Conservation (phyloP, 139 green algal species). For the Prasinococcaceae sp. region DNA sequence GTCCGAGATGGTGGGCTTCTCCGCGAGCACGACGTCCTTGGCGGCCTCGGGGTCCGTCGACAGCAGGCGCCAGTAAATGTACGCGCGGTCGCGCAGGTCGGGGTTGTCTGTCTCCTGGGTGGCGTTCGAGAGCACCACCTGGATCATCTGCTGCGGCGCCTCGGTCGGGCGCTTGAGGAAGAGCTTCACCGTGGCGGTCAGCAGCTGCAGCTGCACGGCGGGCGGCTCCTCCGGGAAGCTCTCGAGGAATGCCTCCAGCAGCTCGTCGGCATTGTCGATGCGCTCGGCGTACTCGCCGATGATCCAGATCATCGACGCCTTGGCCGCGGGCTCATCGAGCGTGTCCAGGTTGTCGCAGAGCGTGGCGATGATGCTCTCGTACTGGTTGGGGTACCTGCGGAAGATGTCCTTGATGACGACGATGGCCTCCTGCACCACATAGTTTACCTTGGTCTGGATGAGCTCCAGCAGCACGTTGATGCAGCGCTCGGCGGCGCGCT, state of each 20-base stretch:
- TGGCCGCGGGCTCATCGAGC: constrained; percentile 94
- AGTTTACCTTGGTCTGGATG: constrained; percentile 88
- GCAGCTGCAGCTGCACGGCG: constrained; percentile 90
- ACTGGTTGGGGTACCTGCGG: constrained; percentile 43
- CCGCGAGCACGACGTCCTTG: constrained; percentile 82
- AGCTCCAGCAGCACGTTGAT: constrained; percentile 96
- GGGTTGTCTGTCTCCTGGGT: constrained; percentile 90
- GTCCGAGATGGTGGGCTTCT: constrained; percentile 82
- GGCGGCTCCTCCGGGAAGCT: constrained; percentile 81
- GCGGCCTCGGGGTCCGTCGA: constrained; percentile 86
- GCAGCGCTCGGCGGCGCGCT: constrained; percentile 75
- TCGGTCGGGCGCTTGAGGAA: constrained; percentile 86
- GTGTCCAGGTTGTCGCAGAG: constrained; percentile 90
- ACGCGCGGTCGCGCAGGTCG: constrained; percentile 90
- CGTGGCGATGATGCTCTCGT: constrained; percentile 85
- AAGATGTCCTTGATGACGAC: constrained; percentile 89
- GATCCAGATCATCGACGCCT: constrained; percentile 56
- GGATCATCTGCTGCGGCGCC: constrained; percentile 83
- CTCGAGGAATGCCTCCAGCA: constrained; percentile 92
- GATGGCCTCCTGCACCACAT: constrained; percentile 94
- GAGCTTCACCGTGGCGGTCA: constrained; percentile 95
- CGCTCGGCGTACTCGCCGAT: constrained; percentile 97
- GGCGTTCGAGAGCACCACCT: constrained; percentile 41
- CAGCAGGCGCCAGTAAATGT: constrained; percentile 97
- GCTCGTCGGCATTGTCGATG: constrained; percentile 97